Base-by-base conservation (phyloP, 352 stramenopile genomes). In the Phytophthora litchii region DNA sequence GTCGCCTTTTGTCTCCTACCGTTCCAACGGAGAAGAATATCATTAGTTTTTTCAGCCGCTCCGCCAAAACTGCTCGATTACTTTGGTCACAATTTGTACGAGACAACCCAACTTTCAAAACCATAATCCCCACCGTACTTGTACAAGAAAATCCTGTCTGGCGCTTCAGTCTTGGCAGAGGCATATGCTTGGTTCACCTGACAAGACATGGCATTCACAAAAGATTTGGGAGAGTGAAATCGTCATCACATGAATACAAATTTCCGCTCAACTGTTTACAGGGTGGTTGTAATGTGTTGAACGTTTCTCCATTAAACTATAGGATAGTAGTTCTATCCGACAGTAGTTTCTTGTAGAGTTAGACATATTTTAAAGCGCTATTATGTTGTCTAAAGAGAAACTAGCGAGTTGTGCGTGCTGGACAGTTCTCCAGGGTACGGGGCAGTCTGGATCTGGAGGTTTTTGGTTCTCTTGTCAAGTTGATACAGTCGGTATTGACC, bases 381-480 rank as follows among this genome's bases (percentile, higher is more conserved):
- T 27, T 27, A 5, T 27, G 5, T 40, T 40, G 14, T 9, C 12
- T 40, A 13, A 40, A 17, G 34, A 40, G 34, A 40, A n/a, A 17
- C 3, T n/a, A 36, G 4, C 13, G 50, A 56, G 21, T 38, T 47
- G 17, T 25, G 38, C 13, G 19, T 43, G 9, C 27, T 58, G 37
- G 50, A 49, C 7, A 50, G 10, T 27, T 49, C 10, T 34, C 11
- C 37, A 19, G 10, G 13, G 13, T 27, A 25, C 16, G 40, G 20
- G 17, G 9, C 20, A 16, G 17, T 27, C 1, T 21, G 27, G 9
- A 19, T 54, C 14, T 49, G 41, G 6, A 2, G 25, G 8, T 32
- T 20, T 25, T 31, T 38, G 25, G 3, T 58, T 49, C 27, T 14
- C 23, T 59, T 59, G 29, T 32, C 43, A 2, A 51, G 38, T 29